A percentile compares a stretch with the other conserved stretches of the same genome.
Conservation (phyloP, 768 basidiomycete species). For the Leccinum ochraceum region DNA sequence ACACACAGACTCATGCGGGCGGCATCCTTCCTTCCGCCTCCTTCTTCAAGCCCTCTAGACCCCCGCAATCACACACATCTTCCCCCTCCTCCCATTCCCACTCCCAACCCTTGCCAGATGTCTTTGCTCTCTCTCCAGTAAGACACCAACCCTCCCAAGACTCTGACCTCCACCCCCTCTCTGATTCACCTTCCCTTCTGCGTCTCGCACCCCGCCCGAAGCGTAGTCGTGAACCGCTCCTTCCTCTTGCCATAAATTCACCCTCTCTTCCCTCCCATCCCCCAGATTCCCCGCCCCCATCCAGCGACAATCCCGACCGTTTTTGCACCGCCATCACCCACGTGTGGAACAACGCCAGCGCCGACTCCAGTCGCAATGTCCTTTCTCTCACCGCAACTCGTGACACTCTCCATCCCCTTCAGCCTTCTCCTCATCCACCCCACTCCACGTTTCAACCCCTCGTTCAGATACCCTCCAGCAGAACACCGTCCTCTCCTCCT, state of each 20-base stretch:
- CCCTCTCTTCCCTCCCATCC: conserved; percentile 1
- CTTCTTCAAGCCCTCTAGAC: conserved; percentile 74
- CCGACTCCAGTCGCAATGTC: conserved; percentile 47
- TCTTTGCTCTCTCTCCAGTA: conserved; percentile 44
- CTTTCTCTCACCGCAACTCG: conserved; percentile 6
- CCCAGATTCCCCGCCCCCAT: not conserved
- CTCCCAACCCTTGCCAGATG: conserved; percentile 29
- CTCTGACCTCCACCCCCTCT: conserved; percentile 39
- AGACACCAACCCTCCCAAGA: conserved; percentile 40
- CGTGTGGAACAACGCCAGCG: conserved; percentile 51
- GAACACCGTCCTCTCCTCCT: conserved; percentile 23
- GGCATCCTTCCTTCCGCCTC: conserved; percentile 79
- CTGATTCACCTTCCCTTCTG: conserved; percentile 26
- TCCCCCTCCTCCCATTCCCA: conserved; percentile 34
- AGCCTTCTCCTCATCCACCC: conserved; percentile 7
- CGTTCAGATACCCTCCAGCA: conserved; percentile 27
- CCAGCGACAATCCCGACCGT: not conserved
- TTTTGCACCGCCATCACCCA: conserved; percentile 52
- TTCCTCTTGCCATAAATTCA: conserved; percentile 44
- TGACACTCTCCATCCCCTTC: conserved; percentile 3
- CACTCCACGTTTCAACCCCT: conserved; percentile 25
- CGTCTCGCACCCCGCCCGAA: conserved; percentile 46
- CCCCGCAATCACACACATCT: conserved; percentile 47
- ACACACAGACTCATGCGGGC: conserved; percentile 68
- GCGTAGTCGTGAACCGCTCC: conserved; percentile 71